Evolutionary conservation across 208 protist species (phyloP).

Genomic region (Leishmania major): DNA sequence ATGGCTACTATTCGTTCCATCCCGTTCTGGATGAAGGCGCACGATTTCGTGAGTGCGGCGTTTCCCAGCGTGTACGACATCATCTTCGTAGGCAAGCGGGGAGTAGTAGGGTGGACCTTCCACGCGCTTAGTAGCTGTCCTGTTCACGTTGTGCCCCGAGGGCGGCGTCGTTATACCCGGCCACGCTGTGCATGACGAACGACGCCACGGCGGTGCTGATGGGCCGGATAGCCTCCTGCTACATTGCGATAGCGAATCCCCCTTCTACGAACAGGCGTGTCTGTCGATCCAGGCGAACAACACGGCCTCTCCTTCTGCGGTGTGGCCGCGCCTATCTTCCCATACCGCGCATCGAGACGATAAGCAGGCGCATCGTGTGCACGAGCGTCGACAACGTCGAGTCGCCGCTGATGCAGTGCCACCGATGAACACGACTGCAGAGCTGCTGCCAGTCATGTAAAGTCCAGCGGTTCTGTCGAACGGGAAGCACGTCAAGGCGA

Average conservation of each 20-base stretch:
- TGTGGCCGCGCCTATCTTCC: conserved; percentile 22
- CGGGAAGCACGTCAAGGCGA: conserved; percentile 57
- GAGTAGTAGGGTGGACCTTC: no score
- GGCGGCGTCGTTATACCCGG: conserved; percentile 20
- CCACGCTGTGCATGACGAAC: conserved; percentile 8
- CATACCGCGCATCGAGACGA: conserved; percentile 44
- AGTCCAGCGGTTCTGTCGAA: conserved; percentile 37
- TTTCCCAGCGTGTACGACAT: no score
- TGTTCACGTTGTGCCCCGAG: conserved; percentile 23
- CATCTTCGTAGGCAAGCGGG: no score
- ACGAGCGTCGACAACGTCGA: conserved; percentile 50
- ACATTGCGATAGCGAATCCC: conserved; percentile 46
- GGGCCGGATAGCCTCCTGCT: conserved; percentile 61
- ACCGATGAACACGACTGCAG: conserved; percentile 17
- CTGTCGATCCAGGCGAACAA: conserved; percentile 53
- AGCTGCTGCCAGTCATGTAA: conserved; percentile 30
- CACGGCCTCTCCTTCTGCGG: conserved; percentile 9
- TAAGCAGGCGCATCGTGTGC: conserved; percentile 50
- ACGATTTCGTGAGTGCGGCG: no score
- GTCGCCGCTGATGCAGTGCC: conserved; percentile 12
- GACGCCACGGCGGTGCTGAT: conserved; percentile 20
- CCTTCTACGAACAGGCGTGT: conserved; percentile 38
- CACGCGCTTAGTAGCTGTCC: background rate
- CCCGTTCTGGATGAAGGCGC: no score
- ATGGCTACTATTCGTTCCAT: background rate